Evolutionary conservation across 75 land plant genomes (phyloP).

Genomic region (Isoetes taiwanensis): DNA sequence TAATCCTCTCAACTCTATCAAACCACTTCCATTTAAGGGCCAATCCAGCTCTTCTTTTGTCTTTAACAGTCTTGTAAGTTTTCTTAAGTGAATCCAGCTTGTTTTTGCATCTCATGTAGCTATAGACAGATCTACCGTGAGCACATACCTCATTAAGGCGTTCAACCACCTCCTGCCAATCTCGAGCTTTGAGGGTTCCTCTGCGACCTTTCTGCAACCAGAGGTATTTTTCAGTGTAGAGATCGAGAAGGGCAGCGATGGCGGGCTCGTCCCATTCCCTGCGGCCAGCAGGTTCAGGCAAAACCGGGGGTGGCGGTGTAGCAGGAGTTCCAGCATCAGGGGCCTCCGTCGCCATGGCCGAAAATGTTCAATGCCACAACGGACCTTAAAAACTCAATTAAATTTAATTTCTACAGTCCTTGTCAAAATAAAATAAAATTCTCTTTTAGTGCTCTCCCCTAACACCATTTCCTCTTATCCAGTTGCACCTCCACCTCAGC

Average conservation of each 20-base stretch:
- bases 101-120: conserved; percentile 8
- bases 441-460: too few species aligned
- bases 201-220: not conserved
- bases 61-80: not conserved
- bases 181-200: not conserved
- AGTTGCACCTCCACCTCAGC: too few species aligned
- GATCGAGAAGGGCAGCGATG: not conserved
- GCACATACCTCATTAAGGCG: not conserved
- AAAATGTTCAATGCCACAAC: too few species aligned
- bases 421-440: too few species aligned
- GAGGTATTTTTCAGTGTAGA: not conserved
- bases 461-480: too few species aligned
- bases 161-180: not conserved
- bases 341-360: too few species aligned
- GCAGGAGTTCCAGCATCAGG: too few species aligned
- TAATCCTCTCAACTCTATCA: not conserved
- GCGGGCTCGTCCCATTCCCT: not conserved
- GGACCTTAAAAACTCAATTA: too few species aligned
- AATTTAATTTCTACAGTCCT: too few species aligned
- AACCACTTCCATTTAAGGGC: not conserved
- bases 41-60: not conserved
- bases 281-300: too few species aligned
- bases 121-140: not conserved
- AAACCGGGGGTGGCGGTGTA: too few species aligned
- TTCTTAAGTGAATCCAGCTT: not conserved